A percentile compares a stretch with the other conserved stretches of the same genome.
Evolutionary conservation across 768 basidiomycete genomes (phyloP).

Genomic region (Lanmaoa pseudosensibilis): DNA sequence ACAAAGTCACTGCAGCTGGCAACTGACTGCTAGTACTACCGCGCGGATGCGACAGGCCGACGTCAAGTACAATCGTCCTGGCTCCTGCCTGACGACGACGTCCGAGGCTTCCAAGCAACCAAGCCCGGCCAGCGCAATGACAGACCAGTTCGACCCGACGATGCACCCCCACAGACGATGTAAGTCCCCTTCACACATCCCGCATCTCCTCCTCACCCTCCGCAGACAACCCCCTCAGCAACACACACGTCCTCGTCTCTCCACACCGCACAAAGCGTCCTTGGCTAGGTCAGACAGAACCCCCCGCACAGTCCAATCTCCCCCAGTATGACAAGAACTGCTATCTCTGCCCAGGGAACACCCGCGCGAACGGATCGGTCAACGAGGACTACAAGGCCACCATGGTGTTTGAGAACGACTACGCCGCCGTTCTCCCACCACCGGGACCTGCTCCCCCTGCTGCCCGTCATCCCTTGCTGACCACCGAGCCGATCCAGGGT

Average conservation of each 20-base stretch:
- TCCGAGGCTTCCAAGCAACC: not conserved
- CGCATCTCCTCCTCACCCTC: not conserved
- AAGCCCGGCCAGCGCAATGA: conserved; percentile 9
- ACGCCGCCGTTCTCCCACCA: conserved; percentile 70
- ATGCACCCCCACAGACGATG: conserved; percentile 71
- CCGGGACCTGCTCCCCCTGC: conserved; percentile 55
- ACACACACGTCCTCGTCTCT: conserved; percentile 78
- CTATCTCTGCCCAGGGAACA: conserved; percentile 87
- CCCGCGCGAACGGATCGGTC: conserved; percentile 63
- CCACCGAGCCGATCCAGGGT: conserved; percentile 68
- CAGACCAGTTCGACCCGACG: conserved; percentile 52
- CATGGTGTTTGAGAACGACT: conserved; percentile 79
- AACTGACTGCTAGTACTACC: not conserved
- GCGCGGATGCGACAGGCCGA: not conserved
- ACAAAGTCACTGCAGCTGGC: not conserved
- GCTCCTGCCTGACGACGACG: not conserved
- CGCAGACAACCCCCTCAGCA: conserved; percentile 77
- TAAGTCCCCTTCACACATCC: conserved; percentile 34
- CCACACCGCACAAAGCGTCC: conserved; percentile 90
- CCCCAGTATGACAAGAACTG: conserved; percentile 71
- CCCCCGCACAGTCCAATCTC: conserved; percentile 50
- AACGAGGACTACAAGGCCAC: conserved; percentile 72
- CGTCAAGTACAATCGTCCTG: not conserved
- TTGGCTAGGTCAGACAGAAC: conserved; percentile 86
- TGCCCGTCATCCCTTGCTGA: conserved; percentile 59